Percentiles rank a stretch among this genome's conserved stretches.
Conservation (phyloP, 1,284 basidiomycete species). For the Malassezia slooffiae region DNA sequence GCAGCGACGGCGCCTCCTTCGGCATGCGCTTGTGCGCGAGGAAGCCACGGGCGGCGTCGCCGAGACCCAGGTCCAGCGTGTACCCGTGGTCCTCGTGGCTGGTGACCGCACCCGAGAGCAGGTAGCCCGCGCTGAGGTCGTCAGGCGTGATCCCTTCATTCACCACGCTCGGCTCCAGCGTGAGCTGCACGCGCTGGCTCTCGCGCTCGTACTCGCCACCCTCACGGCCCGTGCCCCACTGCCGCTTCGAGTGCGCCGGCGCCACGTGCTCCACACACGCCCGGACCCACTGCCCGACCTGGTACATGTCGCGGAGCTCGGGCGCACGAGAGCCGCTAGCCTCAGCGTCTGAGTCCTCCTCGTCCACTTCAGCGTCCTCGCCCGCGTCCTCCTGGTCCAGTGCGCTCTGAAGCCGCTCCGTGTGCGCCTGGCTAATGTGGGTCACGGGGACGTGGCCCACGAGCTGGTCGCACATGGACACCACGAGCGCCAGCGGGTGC, state of each 20-base stretch:
- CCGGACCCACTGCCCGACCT: slow-evolving; percentile 72
- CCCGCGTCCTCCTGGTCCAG: slow-evolving; percentile 51
- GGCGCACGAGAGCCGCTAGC: slow-evolving; percentile 21
- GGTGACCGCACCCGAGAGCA: slow-evolving; percentile 48
- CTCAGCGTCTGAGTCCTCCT: slow-evolving; percentile 34
- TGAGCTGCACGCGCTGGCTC: slow-evolving; percentile 61
- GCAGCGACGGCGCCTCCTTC: slow-evolving; percentile 28
- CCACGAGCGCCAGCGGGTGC: slow-evolving; percentile 75
- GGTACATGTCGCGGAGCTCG: slow-evolving; percentile 57
- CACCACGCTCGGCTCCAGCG: slow-evolving; percentile 70
- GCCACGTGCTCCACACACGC: slow-evolving; percentile 63
- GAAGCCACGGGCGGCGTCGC: slow-evolving; percentile 38
- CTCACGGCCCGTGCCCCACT: slow-evolving; percentile 52
- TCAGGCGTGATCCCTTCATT: slow-evolving; percentile 68
- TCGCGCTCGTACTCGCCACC: slow-evolving; percentile 40
- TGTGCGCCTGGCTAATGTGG: slow-evolving; percentile 75
- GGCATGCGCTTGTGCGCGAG: slow-evolving; percentile 21
- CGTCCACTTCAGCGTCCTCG: slow-evolving; percentile 52
- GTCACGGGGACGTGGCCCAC: slow-evolving; percentile 91
- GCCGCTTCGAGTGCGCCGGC: slow-evolving; percentile 53
- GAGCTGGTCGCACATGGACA: slow-evolving; percentile 90
- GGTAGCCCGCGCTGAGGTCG: slow-evolving; percentile 56
- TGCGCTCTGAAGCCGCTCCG: slow-evolving; percentile 52
- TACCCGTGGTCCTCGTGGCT: slow-evolving; percentile 92
- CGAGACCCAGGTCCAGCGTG: slow-evolving; percentile 65